Base-by-base conservation (phyloP, 2,329 filamentous ascomycete genomes). In the Dactylonectria estremocensis region DNA sequence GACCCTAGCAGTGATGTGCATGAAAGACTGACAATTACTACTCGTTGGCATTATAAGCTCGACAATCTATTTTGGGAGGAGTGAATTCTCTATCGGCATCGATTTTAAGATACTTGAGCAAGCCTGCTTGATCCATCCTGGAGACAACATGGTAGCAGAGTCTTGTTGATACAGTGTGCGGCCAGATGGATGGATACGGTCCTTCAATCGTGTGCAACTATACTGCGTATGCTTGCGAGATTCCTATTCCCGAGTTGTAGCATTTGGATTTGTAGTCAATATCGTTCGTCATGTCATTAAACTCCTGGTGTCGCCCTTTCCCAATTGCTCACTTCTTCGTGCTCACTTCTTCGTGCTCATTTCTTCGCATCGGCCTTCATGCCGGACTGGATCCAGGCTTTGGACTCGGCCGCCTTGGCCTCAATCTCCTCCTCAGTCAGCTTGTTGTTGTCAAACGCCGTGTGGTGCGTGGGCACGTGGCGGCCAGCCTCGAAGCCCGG, bases 401-500 rank as follows among this genome's bases (percentile, higher is more conserved):
- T 84, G n/a, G 82, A 75, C 61, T 84, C 78, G 33, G 81, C 85
- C 9, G 89, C 91, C 72, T 85, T 77, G 72, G 86, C 82, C 54
- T 93, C 90, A 70, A 89, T 83, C 76, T 87, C 84, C 71, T 87
- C 86, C 61, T 86, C 84, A 0, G 80, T 82, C 73, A 84, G 68
- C 48, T 80, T 81, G 68, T 81, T 74, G 14, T 83, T 70, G 0
- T 85, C 81, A 61, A 92, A 79, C 24, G 92, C 90, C 74, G 86
- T 91, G 75, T 95, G 89, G 33, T 82, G 87, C 11, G 87, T 84
- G 3, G 93, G 93, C 13, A 95, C 90, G 81, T 95, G 86, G 62
- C 90, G 85, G 20, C 93, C 95, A 80, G 91, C 93, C 82, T 95
- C 90, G 18, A 95, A 88, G 2, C 86, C 94, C 0, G 92, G 90